Conservation (phyloP, 2,329 filamentous ascomycete genomes). For the Colletotrichum phormii region DNA sequence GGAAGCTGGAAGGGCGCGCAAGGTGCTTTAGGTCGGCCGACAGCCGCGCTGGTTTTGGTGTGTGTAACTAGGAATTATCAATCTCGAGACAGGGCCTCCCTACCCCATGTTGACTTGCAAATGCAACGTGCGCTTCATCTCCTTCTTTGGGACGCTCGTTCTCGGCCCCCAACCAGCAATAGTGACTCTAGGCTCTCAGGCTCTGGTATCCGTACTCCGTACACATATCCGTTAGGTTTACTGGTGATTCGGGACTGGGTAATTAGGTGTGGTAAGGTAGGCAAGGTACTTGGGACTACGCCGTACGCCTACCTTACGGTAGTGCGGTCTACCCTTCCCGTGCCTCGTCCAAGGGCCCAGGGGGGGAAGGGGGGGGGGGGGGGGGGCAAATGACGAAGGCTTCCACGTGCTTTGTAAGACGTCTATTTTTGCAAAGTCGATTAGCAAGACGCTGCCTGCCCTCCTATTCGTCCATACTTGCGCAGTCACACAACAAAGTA, state of each 20-base stretch:
- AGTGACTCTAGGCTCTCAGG: too few relatives aligned
- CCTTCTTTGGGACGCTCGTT: constrained; percentile 1
- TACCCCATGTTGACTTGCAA: not conserved
- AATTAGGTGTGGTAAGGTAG: too few relatives aligned
- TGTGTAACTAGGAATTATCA: too few relatives aligned
- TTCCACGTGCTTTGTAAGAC: constrained; percentile 36
- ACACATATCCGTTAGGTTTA: too few relatives aligned
- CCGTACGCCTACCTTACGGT: too few relatives aligned
- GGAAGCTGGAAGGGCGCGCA: not conserved
- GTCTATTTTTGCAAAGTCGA: constrained; percentile 31
- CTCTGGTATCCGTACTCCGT: too few relatives aligned
- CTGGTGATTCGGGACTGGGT: too few relatives aligned
- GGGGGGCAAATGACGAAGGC: constrained; percentile 21
- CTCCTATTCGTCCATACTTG: constrained; percentile 5
- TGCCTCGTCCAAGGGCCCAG: too few relatives aligned
- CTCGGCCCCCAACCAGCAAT: constrained; percentile 17
- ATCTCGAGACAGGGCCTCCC: not conserved
- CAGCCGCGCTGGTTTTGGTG: not conserved
- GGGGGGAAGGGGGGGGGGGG: too few relatives aligned
- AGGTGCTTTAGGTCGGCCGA: not conserved
- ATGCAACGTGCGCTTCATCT: not conserved
- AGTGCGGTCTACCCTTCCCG: too few relatives aligned
- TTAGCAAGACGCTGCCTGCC: constrained; percentile 25
- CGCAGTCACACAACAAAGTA: not conserved
- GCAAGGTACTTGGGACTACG: too few relatives aligned